phyloP scores from a whole-genome alignment of 768 basidiomycete genomes.

The Hygrocybe coccinea region DNA sequence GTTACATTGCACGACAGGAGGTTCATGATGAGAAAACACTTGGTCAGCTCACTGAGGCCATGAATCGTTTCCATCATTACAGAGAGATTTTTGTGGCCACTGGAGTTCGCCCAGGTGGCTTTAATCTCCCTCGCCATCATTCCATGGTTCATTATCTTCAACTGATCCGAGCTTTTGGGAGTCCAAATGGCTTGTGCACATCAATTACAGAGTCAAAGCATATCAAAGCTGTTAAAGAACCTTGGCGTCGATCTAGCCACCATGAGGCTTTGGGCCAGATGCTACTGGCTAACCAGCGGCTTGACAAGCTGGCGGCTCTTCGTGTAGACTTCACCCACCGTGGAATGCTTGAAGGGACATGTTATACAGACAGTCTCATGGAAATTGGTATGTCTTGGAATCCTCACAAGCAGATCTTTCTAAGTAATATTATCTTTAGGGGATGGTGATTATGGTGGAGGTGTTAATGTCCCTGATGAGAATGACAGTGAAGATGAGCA shows the following conservation, averaged over 20 bases:
- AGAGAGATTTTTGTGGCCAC: conserved; percentile 24
- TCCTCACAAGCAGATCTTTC: neutral
- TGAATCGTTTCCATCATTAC: conserved; percentile 26
- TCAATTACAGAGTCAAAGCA: conserved; percentile 34
- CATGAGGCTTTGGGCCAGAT: conserved; percentile 34
- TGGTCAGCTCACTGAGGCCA: conserved; percentile 6
- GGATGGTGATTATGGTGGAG: neutral
- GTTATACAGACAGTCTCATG: neutral
- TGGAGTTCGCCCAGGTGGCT: conserved; percentile 9
- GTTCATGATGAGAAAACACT: conserved; percentile 14
- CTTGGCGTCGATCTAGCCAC: conserved; percentile 30
- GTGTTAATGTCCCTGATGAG: neutral
- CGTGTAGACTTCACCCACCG: conserved; percentile 13
- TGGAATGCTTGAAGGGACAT: conserved; percentile 14
- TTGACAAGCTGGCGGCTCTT: conserved; percentile 26
- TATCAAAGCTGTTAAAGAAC: conserved; percentile 32
- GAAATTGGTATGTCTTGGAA: neutral
- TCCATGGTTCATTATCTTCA: conserved; percentile 16
- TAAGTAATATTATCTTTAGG: neutral
- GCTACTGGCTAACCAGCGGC: conserved; percentile 29
- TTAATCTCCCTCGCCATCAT: neutral
- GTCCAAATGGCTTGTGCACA: conserved; percentile 28
- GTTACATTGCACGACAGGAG: conserved; percentile 25
- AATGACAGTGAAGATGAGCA: neutral
- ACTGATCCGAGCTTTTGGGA: conserved; percentile 19